phyloP scores from a whole-genome alignment of 2,329 filamentous ascomycete genomes.

The Claviceps arundinis region DNA sequence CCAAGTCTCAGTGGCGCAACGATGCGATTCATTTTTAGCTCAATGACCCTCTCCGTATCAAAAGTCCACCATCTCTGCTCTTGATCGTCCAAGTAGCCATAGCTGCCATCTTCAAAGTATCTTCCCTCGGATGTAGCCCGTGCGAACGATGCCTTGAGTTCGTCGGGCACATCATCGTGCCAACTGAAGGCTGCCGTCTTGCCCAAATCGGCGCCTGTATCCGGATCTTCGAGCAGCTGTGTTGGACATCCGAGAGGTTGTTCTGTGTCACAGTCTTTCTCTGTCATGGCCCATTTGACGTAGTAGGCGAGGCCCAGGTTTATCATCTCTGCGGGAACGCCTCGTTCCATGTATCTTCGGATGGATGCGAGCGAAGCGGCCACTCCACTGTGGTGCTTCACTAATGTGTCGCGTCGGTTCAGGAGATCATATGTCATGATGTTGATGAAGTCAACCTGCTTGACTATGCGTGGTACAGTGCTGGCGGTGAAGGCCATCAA shows the following conservation, averaged over 20 bases:
- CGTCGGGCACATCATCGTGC: constrained; percentile 38
- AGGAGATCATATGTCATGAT: constrained; percentile 58
- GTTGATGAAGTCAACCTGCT: constrained; percentile 53
- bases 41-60: constrained; percentile 50
- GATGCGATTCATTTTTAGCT: constrained; percentile 47
- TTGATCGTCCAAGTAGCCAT: constrained; percentile 52
- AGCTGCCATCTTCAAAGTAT: constrained; percentile 47
- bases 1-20: constrained; percentile 44
- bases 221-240: constrained; percentile 41
- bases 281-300: constrained; percentile 49
- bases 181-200: constrained; percentile 47
- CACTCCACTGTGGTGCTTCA: constrained; percentile 53
- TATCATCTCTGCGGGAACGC: constrained; percentile 36
- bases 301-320: constrained; percentile 57
- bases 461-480: constrained; percentile 44
- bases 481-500: constrained; percentile 52
- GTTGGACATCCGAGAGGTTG: constrained; percentile 41
- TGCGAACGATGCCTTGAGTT: constrained; percentile 43
- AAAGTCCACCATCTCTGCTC: constrained; percentile 60
- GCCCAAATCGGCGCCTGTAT: constrained; percentile 43
- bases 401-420: constrained; percentile 52
- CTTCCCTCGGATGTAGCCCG: constrained; percentile 37
- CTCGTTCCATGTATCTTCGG: constrained; percentile 44
- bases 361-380: constrained; percentile 39
- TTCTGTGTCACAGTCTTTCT: constrained; percentile 23